These are phyloP conservation scores for Raphidocelis subcapitata DNA, from an alignment of 139 green algal genomes.

Conservation along the genomic window DNA sequence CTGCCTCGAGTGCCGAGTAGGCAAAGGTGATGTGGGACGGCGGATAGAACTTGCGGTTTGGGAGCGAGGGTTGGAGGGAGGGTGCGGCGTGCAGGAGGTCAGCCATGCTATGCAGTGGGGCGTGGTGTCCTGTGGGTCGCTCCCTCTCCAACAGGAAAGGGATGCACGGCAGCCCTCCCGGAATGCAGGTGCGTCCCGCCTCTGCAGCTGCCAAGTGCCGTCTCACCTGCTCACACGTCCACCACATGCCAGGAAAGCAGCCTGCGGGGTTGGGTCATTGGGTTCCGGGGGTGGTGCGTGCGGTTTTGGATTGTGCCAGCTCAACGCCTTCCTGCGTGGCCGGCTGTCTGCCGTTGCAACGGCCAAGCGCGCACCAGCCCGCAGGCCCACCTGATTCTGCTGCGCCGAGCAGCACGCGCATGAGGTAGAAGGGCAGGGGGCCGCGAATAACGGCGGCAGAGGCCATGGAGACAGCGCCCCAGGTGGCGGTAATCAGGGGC, in stretches of 20 bases:
- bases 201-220: too few species aligned
- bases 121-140: too few species aligned
- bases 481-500: conserved; percentile 16
- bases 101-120: too few species aligned
- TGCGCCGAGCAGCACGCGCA: conserved; percentile 13
- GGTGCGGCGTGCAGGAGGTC: too few species aligned
- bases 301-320: too few species aligned
- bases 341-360: too few species aligned
- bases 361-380: not conserved
- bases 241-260: conserved; percentile 23
- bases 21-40: conserved; percentile 14
- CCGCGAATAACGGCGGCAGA: conserved; percentile 3
- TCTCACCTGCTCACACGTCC: conserved; percentile 20
- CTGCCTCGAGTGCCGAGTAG: conserved; percentile 21
- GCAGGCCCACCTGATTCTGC: conserved; percentile 3
- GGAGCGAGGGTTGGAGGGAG: not conserved
- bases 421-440: conserved; percentile 18
- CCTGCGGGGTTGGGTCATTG: too few species aligned
- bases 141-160: too few species aligned
- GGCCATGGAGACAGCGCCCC: conserved; percentile 9
- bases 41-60: conserved; percentile 33
- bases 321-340: too few species aligned
- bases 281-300: too few species aligned
- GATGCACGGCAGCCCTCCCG: too few species aligned
- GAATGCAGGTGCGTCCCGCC: too few species aligned